Conservation (phyloP, 163 green algal species). For the Trebouxiophyceae sp. region DNA sequence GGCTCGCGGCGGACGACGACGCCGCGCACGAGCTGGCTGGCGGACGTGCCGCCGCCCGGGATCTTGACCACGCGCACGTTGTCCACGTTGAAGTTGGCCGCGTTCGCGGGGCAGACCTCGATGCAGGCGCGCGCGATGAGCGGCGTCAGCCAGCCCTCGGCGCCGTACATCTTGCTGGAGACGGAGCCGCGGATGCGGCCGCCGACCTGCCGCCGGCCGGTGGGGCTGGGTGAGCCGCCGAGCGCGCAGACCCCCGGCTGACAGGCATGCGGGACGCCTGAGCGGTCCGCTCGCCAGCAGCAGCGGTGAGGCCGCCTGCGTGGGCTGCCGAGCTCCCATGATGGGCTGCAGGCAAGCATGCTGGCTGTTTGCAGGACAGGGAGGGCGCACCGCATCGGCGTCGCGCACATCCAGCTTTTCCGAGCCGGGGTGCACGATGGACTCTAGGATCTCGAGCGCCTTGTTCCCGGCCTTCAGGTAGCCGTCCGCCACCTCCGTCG, state of each 20-base stretch:
- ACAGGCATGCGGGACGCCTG: no score
- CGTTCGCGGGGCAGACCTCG: constrained; percentile 88
- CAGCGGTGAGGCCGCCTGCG: no score
- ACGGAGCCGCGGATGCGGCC: constrained; percentile 71
- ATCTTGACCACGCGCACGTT: constrained; percentile 98
- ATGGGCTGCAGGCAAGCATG: not conserved
- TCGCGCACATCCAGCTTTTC: constrained; percentile 72
- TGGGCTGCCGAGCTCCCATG: no score
- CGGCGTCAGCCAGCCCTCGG: constrained; percentile 76
- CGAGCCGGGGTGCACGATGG: constrained; percentile 65
- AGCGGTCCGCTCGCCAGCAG: no score
- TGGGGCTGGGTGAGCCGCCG: no score
- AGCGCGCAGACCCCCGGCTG: no score
- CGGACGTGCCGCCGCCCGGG: constrained; percentile 39
- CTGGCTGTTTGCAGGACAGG: no score
- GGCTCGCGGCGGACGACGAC: constrained; percentile 66
- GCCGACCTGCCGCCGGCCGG: constrained; percentile 39
- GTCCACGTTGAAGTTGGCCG: constrained; percentile 97
- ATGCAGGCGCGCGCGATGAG: constrained; percentile 80
- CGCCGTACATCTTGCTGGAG: constrained; percentile 83
- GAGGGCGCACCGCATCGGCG: constrained; percentile 49
- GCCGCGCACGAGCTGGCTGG: constrained; percentile 67
- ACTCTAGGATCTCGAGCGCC: constrained; percentile 80
- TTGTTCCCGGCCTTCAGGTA: constrained; percentile 73
- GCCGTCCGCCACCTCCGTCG: constrained; percentile 90